Base-by-base conservation (phyloP, 2,329 filamentous ascomycete genomes). In the Fusarium xylarioides region DNA sequence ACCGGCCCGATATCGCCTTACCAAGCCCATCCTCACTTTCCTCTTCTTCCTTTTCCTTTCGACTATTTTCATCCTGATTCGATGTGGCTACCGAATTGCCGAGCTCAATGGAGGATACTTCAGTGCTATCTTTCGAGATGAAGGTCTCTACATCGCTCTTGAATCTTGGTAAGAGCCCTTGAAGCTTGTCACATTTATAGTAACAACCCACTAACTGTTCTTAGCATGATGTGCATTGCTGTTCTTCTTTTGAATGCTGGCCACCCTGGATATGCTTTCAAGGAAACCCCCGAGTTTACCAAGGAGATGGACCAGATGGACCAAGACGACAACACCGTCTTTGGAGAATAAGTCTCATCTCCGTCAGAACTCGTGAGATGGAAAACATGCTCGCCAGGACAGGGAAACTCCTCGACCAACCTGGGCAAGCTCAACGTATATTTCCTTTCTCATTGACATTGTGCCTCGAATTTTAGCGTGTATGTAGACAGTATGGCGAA, bases 41-140 rank as follows among this genome's bases (percentile, higher is more conserved):
- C 75, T 89, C n/a, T 49, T 76, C 26, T 86, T 85, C 30, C 80
- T 90, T 16, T 79, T 82, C 4, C 75, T 88, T 7, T 84, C 88
- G 3, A 90, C 88, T 7, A 49, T 90, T 11, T 84, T 85, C 57
- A 87, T 91, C 69, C 85, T 91, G 56, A 84, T 88, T 12, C 83
- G 90, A 30, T 89, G 86, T 54, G 84, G 87, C 34, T 91, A 89
- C 74, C 85, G 90, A 49, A 87, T 90, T 35, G 86, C 85, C 0
- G 90, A 91, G 81, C 77, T 91, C 63, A 85, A 84, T 49, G 83
- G 87, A 35, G 89, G 89, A 5, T 91, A 88, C 81, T 78, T 76
- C 38, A 77, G 76, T 55, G 70, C 61, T 21, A 60, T 76, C 12
- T 78, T 78, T 59, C 67, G 76, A 47, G 66, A 78, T 16, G 74